Conservation (phyloP, 202 grass and related monocot genomes). For the Setaria viridis region DNA sequence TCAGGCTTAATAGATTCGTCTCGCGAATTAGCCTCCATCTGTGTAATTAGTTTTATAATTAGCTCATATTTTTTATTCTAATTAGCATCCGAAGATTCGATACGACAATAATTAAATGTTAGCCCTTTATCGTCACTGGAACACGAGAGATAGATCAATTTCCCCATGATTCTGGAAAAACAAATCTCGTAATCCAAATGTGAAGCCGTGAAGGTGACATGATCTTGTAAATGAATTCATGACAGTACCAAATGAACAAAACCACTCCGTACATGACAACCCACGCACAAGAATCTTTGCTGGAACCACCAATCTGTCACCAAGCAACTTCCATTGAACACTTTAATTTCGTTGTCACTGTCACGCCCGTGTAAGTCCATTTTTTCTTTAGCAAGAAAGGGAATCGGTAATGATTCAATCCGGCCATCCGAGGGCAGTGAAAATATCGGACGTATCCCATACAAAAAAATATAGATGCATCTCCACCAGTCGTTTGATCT, state of each 20-base stretch:
- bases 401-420: no score
- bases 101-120: no score
- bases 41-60: no score
- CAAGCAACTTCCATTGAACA: not conserved
- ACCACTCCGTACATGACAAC: not conserved
- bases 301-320: not conserved
- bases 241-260: not conserved
- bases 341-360: conserved; percentile 12
- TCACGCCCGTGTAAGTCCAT: not conserved
- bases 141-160: not conserved
- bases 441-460: no score
- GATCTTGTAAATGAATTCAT: not conserved
- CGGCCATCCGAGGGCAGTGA: no score
- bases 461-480: no score
- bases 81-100: no score
- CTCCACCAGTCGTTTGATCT: no score
- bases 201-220: not conserved
- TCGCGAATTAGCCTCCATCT: no score
- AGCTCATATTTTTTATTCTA: no score
- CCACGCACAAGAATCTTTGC: not conserved
- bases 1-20: no score
- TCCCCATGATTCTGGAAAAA: not conserved
- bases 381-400: not conserved
- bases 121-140: not conserved
- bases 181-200: not conserved